phyloP scores from a whole-genome alignment of 176 grass and related monocot species.

The Hyparrhenia diplandra region DNA sequence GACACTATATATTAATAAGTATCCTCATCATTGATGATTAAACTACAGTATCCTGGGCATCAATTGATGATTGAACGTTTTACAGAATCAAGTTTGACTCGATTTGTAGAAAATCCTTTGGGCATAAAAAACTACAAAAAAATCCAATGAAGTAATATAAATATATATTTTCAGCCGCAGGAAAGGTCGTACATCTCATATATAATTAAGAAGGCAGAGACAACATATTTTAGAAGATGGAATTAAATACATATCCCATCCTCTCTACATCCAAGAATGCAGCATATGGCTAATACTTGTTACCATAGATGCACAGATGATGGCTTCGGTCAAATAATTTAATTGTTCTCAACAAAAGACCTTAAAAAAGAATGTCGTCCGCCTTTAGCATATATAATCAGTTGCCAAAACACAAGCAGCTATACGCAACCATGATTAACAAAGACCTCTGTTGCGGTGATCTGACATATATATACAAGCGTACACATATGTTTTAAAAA shows the following conservation, averaged over 20 bases:
- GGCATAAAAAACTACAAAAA: constrained; percentile 56
- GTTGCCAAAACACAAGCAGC: not conserved
- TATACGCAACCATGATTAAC: not conserved
- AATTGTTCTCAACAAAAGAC: not conserved
- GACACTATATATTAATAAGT: constrained; percentile 48
- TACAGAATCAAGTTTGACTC: too few species aligned
- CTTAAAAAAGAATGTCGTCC: not conserved
- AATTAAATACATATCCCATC: not conserved
- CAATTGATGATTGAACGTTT: too few species aligned
- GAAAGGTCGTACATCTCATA: constrained; percentile 37
- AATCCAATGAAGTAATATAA: too few species aligned
- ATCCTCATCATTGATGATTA: constrained; percentile 71
- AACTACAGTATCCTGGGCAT: constrained; percentile 56
- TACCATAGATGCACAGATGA: not conserved
- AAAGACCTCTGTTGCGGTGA: not conserved
- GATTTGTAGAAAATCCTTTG: too few species aligned
- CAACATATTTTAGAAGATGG: constrained; percentile 6
- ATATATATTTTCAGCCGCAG: too few species aligned
- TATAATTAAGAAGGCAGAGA: constrained; percentile 49
- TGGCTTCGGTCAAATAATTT: not conserved
- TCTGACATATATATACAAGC: not conserved
- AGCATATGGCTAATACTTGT: not conserved
- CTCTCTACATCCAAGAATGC: not conserved
- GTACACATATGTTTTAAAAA: too few species aligned
- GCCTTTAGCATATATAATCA: not conserved